Base-by-base conservation (phyloP, 2,329 filamentous ascomycete genomes). In the Epichloe typhina region DNA sequence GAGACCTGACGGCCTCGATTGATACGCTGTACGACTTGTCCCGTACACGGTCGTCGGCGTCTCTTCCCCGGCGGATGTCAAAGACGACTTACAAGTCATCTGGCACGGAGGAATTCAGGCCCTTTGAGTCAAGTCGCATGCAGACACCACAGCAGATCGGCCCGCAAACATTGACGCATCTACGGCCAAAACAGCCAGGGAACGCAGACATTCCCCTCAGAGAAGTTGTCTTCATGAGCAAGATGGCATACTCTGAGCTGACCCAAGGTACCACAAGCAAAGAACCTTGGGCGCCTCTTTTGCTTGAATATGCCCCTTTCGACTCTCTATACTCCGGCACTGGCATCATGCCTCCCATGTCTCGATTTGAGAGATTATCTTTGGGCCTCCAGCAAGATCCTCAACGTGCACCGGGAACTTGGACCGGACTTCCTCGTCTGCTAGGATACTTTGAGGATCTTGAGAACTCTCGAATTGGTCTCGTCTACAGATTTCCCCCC, bases 1-100 rank as follows among this genome's bases (percentile, higher is more conserved):
- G 77, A 55, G 85, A 90, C 59, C 70, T 90, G 55, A 89, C 84
- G 15, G 79, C 80, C 5, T 88, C 84, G 2, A 88, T 90, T 62
- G 86, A 90, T 65, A 88, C 83, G 0, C 73, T 91, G 1, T 89
- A 86, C 63, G 84, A 89, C 60, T 71, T 90, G 13, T 88, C 85
- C 0, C 72, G 82, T 47, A 84, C 83, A 13, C 73, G 84, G 19
- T 72, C 75, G 0, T 73, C 73, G 1, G 69, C 66, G 1, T 65
- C 67, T 3, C 58, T 65, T 11, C 61, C 66, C 2, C 52, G 59
- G 49, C 47, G 63, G 55, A 44, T 59, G 52, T 54, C 63, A 55
- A 59, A 68, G 60, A 52, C 60, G 1, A 49, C 65, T 0, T 64
- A 65, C 44, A 73, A 70, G 49, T 57, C 65, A 0, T 63, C 67